Base-by-base conservation (phyloP, 1,284 basidiomycete genomes). In the Trichosporon sp. region DNA sequence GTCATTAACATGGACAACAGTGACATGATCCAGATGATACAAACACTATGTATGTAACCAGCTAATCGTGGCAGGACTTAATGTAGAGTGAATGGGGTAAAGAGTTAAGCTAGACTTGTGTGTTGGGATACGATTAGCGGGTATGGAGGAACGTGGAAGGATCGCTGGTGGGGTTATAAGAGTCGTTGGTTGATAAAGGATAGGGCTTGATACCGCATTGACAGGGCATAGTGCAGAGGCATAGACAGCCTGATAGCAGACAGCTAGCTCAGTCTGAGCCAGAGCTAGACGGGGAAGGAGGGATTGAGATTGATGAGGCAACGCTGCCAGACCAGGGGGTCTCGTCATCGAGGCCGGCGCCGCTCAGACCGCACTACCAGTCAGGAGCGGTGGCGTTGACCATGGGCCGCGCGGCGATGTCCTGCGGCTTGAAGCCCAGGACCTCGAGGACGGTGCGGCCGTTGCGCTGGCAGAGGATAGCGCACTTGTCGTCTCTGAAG, bases 381-480 rank as follows among this genome's bases (percentile, higher is more conserved):
- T 72, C 67, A 4, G 71, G 67, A 0, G 71, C 63, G 29, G 69
- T 69, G 27, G 65, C 38, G 29, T 60, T 51, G 31, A 62, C 58
- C 9, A 42, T 31, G 21, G 67, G 56, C 23, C 58, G 65, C 38
- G 47, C 15, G 31, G 34, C 29, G 60, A 70, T 69, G 69, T 81
- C 79, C 64, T 79, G 80, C 23, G 81, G 79, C 23, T 78, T 75
- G 70, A 83, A 83, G 62, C 77, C 81, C 35, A 83, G 66, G 9
- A 97, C 89, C 85, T 97, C 95, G 83, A 96, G 89, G n/a, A 92
- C 89, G 56, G 92, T 96, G 86, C 90, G 91, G 51, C 90, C 92
- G 58, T 87, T 88, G 68, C 92, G 86, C 85, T 90, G 91, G 82
- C 91, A 92, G 84, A 95, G 88, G 64, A 97, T 86, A 35, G 91